These are phyloP conservation scores for Metschnikowia colocasiae DNA, from an alignment of 805 yeast species.

Conservation along the genomic window DNA sequence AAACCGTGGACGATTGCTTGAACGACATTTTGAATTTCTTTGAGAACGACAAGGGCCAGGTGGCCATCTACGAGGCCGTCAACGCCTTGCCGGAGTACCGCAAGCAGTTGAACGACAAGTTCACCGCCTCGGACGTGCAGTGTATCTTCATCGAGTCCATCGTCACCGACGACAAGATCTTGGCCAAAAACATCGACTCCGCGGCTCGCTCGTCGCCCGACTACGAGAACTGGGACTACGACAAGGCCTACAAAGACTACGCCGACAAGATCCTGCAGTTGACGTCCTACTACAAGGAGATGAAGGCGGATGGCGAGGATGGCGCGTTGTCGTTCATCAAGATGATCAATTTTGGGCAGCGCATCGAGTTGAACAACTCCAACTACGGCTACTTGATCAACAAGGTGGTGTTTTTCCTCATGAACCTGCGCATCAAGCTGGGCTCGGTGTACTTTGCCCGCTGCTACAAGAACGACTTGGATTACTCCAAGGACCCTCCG, in stretches of 20 bases:
- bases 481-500: constrained; percentile 74
- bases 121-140: constrained; percentile 60
- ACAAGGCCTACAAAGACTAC: constrained; percentile 74
- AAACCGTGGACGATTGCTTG: constrained; percentile 60
- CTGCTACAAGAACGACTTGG: constrained; percentile 55
- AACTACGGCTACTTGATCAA: constrained; percentile 86
- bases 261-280: constrained; percentile 65
- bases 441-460: constrained; percentile 94
- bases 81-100: constrained; percentile 77
- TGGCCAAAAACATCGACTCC: constrained; percentile 66
- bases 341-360: constrained; percentile 86
- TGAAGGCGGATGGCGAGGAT: constrained; percentile 49
- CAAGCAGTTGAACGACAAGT: constrained; percentile 48
- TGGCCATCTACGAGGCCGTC: constrained; percentile 94
- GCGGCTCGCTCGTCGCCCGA: constrained; percentile 89
- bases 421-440: constrained; percentile 82
- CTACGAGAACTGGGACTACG: constrained; percentile 70
- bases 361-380: constrained; percentile 73
- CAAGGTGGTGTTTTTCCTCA: constrained; percentile 85
- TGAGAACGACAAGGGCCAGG: constrained; percentile 78
- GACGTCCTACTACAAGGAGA: constrained; percentile 67
- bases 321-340: constrained; percentile 65
- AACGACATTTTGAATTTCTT: constrained; percentile 69
- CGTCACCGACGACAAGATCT: constrained; percentile 66
- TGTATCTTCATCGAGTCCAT: constrained; percentile 85